Evolutionary conservation across 2,329 filamentous ascomycete species (phyloP), one percentile per base, ranked within the genome.

Genomic region (Penicillium psychrosexuale): DNA sequence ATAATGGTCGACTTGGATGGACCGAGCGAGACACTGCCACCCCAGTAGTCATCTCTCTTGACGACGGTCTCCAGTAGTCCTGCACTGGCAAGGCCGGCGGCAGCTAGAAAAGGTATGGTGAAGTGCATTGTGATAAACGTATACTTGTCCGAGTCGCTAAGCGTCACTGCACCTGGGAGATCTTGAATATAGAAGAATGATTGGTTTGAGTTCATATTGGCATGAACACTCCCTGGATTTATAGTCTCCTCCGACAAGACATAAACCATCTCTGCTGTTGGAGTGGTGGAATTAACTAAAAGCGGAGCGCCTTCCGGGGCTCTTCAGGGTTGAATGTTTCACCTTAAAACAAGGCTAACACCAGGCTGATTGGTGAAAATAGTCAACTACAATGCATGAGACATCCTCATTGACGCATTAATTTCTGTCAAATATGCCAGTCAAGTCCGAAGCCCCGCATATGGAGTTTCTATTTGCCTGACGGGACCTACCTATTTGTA

Each of bases 21-120:
- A 28, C 73, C 72, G 4, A 75, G 68, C 8, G 72, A 75, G 8
- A 75, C 68, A 22, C 69, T 67, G 15, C 72, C 72, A 31, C 73
- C 74, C 72, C 72, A 75, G 31, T 57, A 66, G 40, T 75, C 73
- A 40, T 75, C 73, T 27, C 64, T 58, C 49, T 66, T 67, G 47
- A 45, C 48, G 8, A 60, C 43, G n/a, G 58, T 55, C 9, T 64
- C 62, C 46, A 62, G 36, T 15, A 65, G 45, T 13, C 61, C 37
- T 9, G 60, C 55, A 37, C 61, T 36, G 15, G 47, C 47, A 39
- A 63, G 42, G 42, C 58, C 30, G 6, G 37, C 53, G 3, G 49
- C 22, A 11, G 44, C 47, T 28, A 60, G 36, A 3, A 58, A 28
- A 19, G 53, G 28, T 17, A 55, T n/a, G 6, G 49, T 22, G 24